A percentile compares a stretch with the other conserved stretches of the same genome.
These are phyloP conservation scores for Trypanosoma lewisi DNA, from an alignment of 208 protist species.

Conservation along the genomic window DNA sequence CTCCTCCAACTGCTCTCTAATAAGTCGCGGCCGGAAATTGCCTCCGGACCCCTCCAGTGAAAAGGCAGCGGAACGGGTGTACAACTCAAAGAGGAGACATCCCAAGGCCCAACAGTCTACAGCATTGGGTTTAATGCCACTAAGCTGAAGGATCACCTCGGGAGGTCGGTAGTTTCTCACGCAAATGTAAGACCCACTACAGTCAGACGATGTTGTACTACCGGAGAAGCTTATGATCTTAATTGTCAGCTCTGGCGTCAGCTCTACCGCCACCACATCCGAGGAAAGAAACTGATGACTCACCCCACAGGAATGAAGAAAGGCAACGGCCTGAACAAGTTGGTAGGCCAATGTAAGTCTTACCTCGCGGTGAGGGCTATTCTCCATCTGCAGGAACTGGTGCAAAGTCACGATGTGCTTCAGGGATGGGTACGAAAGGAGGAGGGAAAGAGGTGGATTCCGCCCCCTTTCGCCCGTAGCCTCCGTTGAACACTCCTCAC, in stretches of 20 bases:
- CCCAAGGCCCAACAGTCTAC: constrained; percentile 33
- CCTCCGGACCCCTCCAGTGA: constrained; percentile 17
- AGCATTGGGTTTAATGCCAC: constrained; percentile 17
- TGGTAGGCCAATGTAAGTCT: constrained; percentile 24
- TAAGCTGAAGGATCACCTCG: constrained; percentile 31
- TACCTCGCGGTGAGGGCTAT: constrained; percentile 11
- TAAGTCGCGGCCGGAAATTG: constrained; percentile 24
- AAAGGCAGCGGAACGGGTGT: constrained; percentile 22
- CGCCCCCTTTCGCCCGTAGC: not conserved
- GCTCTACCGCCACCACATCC: constrained; percentile 20
- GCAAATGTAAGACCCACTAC: constrained; percentile 32
- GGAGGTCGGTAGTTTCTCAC: constrained; percentile 33
- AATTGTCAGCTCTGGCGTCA: constrained; percentile 14
- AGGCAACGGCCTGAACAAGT: constrained; percentile 24
- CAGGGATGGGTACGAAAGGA: constrained; percentile 10
- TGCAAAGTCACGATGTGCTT: constrained; percentile 5
- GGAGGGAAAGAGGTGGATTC: not conserved
- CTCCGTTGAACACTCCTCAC: not conserved
- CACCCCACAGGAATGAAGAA: constrained; percentile 21
- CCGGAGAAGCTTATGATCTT: constrained; percentile 25
- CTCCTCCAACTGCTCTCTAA: constrained; percentile 27
- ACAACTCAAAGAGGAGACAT: constrained; percentile 34
- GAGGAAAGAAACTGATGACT: constrained; percentile 33
- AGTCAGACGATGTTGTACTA: constrained; percentile 14
- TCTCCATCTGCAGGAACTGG: constrained; percentile 11